phyloP scores from a whole-genome alignment of 495 filamentous ascomycete genomes.

The Talaromyces nanjingensis region DNA sequence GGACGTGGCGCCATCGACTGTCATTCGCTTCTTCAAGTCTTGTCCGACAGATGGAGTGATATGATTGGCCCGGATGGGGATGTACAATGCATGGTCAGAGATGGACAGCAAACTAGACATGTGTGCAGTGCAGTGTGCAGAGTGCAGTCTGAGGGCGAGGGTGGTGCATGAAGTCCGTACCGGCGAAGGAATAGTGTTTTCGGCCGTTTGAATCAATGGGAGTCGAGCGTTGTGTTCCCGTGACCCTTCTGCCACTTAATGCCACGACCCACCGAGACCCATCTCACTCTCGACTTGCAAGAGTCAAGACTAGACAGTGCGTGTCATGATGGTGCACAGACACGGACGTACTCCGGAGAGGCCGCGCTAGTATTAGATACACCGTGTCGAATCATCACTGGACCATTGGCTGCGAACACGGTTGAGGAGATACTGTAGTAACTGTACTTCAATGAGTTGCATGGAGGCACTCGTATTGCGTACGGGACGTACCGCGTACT shows the following conservation, averaged over 20 bases:
- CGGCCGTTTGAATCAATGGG: neutral
- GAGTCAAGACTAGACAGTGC: neutral
- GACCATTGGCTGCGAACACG: neutral
- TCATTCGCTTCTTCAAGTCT: neutral
- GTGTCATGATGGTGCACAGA: neutral
- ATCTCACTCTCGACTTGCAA: neutral
- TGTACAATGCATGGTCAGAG: slow-evolving; percentile 1
- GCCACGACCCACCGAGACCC: slow-evolving; percentile 1
- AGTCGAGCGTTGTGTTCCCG: slow-evolving; percentile 1
- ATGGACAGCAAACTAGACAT: neutral
- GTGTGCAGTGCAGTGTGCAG: neutral
- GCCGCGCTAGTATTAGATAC: neutral
- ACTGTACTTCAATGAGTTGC: neutral
- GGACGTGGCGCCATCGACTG: neutral
- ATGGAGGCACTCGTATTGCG: neutral
- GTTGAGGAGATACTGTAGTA: neutral
- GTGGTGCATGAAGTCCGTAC: neutral
- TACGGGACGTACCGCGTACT: neutral
- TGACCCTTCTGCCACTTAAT: neutral
- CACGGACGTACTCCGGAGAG: neutral
- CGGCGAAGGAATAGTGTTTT: neutral
- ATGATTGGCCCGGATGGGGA: neutral
- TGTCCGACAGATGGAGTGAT: neutral
- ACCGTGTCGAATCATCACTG: neutral
- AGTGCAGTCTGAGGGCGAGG: neutral